A percentile compares a stretch with the other conserved stretches of the same genome.
These are phyloP conservation scores for Cordia subcordata DNA, from an alignment of 257 asterid species.

Conservation along the genomic window DNA sequence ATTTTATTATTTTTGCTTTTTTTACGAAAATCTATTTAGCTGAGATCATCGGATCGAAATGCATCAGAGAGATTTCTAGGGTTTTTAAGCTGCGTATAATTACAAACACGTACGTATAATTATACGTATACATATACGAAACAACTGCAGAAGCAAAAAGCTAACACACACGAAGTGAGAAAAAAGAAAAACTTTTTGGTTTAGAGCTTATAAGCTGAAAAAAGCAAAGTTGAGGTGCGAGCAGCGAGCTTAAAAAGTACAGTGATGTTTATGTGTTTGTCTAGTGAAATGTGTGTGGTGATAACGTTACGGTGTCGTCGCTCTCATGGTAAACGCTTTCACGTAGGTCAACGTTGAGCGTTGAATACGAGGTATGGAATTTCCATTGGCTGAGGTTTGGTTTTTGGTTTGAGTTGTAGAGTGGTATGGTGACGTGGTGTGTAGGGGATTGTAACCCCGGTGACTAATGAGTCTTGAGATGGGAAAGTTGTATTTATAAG, in stretches of 20 bases:
- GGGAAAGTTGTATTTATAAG: neutral
- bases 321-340: neutral
- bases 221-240: neutral
- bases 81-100: neutral
- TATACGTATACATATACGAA: neutral
- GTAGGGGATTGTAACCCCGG: neutral
- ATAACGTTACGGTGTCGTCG: neutral
- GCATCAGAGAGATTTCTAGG: conserved; percentile 15
- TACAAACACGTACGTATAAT: neutral
- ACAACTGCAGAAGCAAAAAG: neutral
- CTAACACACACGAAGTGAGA: neutral
- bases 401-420: neutral
- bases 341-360: neutral
- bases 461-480: neutral
- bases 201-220: neutral
- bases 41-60: conserved; percentile 14
- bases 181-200: neutral
- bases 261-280: conserved; percentile 8
- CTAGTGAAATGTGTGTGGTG: neutral
- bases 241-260: conserved; percentile 6
- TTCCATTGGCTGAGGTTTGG: neutral
- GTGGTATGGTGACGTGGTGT: neutral
- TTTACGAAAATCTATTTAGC: conserved; percentile 1
- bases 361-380: neutral
- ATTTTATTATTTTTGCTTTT: neutral